phyloP scores from a whole-genome alignment of 2,329 filamentous ascomycete genomes.

The Sordariomycetes sp. region DNA sequence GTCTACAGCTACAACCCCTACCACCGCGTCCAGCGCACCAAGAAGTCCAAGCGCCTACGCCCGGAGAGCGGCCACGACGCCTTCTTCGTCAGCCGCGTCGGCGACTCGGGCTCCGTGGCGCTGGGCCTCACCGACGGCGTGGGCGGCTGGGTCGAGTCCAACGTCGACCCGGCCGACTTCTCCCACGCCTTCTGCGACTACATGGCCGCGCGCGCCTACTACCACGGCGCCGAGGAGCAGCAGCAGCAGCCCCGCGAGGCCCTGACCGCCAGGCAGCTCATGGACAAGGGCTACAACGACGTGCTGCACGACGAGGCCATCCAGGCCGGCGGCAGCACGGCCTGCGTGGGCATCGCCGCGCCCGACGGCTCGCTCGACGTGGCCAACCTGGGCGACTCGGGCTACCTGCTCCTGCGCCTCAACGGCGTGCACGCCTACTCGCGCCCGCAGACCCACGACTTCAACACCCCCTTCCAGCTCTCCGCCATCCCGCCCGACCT shows the following conservation, averaged over 20 bases:
- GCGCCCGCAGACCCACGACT: constrained; percentile 83
- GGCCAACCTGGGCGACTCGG: constrained; percentile 92
- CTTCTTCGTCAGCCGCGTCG: constrained; percentile 83
- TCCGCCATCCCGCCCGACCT: constrained; percentile 76
- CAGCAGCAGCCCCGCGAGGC: constrained; percentile 13
- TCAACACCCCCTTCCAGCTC: constrained; percentile 95
- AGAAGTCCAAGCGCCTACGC: constrained; percentile 45
- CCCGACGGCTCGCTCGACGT: constrained; percentile 69
- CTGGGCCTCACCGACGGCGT: constrained; percentile 92
- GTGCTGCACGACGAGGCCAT: constrained; percentile 66
- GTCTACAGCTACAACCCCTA: constrained; percentile 63
- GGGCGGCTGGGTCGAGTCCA: constrained; percentile 87
- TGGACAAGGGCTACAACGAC: constrained; percentile 76
- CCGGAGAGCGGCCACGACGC: constrained; percentile 87
- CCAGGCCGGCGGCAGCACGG: constrained; percentile 79
- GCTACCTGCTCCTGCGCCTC: constrained; percentile 76
- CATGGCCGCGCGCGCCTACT: constrained; percentile 70
- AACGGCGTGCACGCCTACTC: constrained; percentile 80
- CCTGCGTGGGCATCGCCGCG: constrained; percentile 71
- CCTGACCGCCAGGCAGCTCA: constrained; percentile 55
- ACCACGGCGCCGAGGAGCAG: constrained; percentile 30
- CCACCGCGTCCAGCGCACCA: constrained; percentile 43
- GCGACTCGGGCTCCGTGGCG: constrained; percentile 59
- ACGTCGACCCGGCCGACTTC: constrained; percentile 90
- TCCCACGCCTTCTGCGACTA: constrained; percentile 88